phyloP scores from a whole-genome alignment of 805 yeast species.

The Metschnikowia sp. region DNA sequence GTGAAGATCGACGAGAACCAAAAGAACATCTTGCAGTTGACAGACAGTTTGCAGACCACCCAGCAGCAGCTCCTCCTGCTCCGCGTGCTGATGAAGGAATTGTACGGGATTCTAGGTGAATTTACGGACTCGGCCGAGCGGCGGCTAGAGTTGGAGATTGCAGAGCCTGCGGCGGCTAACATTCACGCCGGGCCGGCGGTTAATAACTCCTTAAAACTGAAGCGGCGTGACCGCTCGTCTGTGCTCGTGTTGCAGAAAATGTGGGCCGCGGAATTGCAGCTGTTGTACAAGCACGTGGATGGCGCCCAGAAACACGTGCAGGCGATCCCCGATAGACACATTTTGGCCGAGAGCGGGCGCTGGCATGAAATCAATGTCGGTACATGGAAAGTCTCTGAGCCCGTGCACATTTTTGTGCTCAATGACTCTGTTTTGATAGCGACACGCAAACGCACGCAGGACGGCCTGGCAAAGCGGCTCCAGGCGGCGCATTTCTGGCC shows the following conservation, averaged over 20 bases:
- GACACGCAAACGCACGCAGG: slow-evolving; percentile 43
- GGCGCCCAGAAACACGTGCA: slow-evolving; percentile 84
- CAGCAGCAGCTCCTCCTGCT: slow-evolving; percentile 61
- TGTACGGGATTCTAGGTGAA: slow-evolving; percentile 55
- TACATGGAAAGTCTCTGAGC: slow-evolving; percentile 75
- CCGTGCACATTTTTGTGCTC: slow-evolving; percentile 70
- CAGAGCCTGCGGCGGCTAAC: slow-evolving; percentile 11
- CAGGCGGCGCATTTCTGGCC: slow-evolving; percentile 82
- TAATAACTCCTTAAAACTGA: slow-evolving; percentile 9
- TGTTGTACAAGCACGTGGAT: slow-evolving; percentile 77
- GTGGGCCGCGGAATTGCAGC: slow-evolving; percentile 74
- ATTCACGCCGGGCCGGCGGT: slow-evolving; percentile 5
- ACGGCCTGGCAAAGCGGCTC: slow-evolving; percentile 34
- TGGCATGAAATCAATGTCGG: slow-evolving; percentile 88
- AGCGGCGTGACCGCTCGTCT: slow-evolving; percentile 59
- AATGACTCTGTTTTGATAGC: slow-evolving; percentile 80
- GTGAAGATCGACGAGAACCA: slow-evolving; percentile 59
- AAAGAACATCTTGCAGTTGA: slow-evolving; percentile 55
- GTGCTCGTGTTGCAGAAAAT: slow-evolving; percentile 70
- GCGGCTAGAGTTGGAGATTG: slow-evolving; percentile 46
- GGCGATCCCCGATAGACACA: slow-evolving; percentile 74
- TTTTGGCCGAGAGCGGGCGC: slow-evolving; percentile 71
- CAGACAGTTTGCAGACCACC: slow-evolving; percentile 59
- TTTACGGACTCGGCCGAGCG: slow-evolving; percentile 61
- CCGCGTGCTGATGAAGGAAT: slow-evolving; percentile 55